Evolutionary conservation across 2,329 filamentous ascomycete species (phyloP), one percentile per base, ranked within the genome.

Genomic region (Colletotrichum tamarilloi): DNA sequence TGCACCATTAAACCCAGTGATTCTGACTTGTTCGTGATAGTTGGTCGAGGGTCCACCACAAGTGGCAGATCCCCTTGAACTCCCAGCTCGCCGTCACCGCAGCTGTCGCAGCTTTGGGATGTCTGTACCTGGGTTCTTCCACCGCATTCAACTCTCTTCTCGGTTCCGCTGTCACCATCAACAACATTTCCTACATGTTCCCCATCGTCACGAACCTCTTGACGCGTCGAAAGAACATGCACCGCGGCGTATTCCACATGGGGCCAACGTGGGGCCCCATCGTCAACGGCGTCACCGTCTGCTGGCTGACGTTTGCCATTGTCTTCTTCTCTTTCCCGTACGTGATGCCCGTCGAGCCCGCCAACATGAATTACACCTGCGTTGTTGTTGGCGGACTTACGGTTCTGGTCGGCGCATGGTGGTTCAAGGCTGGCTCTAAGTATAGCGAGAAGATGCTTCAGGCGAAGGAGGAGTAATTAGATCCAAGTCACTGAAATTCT

Each of bases 321-420:
- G 78, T 85, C 1, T 85, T 86, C 76, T 85, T 85, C 77, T 84
- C 81, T 1, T 85, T 86, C 75, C 85, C 84, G 0, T 85, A 84
- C 65, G 77, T 80, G 53, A 81, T 79, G 77, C 84, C 84, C 0
- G 83, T 84, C 9, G 77, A 76, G 38, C 76, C 76, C 1, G 72
- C 74, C 30, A 87, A 85, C 69, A 87, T 87, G 85, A 87, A 86
- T 71, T 87, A 87, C 74, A 87, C 85, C 1, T 87, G 85, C 60
- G 84, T 85, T 0, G 84, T 85, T 14, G 82, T 87, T 5, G 85
- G 84, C 1, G 85, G 79, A 0, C 64, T 80, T 30, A n/a, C 73
- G 3, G 81, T 84, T 8, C 57, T 83, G 1, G 78, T 87, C 11
- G 80, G 82, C 2, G 74, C 71, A 0, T 86, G 84, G 85, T 87